A percentile compares a stretch with the other conserved stretches of the same genome.
phyloP scores from a whole-genome alignment of 495 filamentous ascomycete genomes.

The Penicillium coprophilum region DNA sequence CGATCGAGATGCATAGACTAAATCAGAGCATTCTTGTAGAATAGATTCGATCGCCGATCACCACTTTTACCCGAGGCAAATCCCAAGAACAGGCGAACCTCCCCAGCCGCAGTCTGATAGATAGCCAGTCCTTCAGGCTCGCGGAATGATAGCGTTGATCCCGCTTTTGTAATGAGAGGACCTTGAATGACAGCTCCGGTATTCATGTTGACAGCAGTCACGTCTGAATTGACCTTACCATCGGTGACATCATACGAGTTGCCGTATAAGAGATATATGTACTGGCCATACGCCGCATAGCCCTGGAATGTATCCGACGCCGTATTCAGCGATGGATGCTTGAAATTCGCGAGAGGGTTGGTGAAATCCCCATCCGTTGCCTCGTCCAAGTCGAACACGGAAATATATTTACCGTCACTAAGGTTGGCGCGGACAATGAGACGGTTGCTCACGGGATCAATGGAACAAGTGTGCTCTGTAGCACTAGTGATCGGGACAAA shows the following conservation, averaged over 20 bases:
- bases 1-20: background rate
- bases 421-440: conserved; percentile 17
- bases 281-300: conserved; percentile 18
- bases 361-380: conserved; percentile 19
- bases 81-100: conserved; percentile 24
- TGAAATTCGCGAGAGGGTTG: conserved; percentile 13
- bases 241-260: conserved; percentile 13
- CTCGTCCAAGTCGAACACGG: conserved; percentile 17
- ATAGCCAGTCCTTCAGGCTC: conserved; percentile 28
- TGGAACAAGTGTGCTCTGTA: conserved; percentile 18
- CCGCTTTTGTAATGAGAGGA: conserved; percentile 17
- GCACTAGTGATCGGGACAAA: conserved; percentile 5
- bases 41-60: conserved; percentile 23
- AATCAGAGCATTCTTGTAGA: conserved; percentile 22
- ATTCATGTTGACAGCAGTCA: conserved; percentile 30
- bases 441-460: conserved; percentile 19
- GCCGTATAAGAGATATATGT: conserved; percentile 19
- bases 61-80: conserved; percentile 23
- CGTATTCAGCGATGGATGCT: conserved; percentile 8
- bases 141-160: conserved; percentile 19
- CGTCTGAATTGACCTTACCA: conserved; percentile 57
- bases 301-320: conserved; percentile 15
- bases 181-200: conserved; percentile 17
- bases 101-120: conserved; percentile 18
- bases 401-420: conserved; percentile 12